Conservation (phyloP, 257 asterid species). For the Salvia hispanica region DNA sequence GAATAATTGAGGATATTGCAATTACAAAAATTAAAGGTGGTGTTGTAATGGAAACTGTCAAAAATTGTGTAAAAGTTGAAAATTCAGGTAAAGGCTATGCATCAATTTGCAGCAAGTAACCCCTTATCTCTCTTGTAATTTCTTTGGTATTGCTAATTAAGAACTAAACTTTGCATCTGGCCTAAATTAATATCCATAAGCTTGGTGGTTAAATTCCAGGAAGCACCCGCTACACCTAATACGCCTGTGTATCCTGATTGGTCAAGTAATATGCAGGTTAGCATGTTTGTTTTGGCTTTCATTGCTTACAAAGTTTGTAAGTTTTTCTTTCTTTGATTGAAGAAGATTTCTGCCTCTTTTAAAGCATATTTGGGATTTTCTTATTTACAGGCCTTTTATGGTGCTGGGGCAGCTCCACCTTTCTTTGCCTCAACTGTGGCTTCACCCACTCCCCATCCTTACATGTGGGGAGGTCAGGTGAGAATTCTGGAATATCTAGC, state of each 20-base stretch:
- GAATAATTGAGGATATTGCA: no score
- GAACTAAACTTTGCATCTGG: slow-evolving; percentile 12
- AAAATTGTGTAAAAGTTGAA: no score
- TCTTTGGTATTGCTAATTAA: slow-evolving; percentile 11
- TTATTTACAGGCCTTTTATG: slow-evolving; percentile 72
- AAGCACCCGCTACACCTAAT: slow-evolving; percentile 57
- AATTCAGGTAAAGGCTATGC: no score
- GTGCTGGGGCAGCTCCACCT: slow-evolving; percentile 90
- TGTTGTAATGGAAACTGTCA: no score
- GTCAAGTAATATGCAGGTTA: slow-evolving; percentile 87
- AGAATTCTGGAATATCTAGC: slow-evolving; percentile 20
- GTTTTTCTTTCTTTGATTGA: neutral
- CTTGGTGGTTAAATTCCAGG: slow-evolving; percentile 54
- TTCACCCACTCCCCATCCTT: slow-evolving; percentile 91
- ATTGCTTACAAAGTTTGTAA: slow-evolving; percentile 15
- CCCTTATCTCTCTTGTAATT: no score
- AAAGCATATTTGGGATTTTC: neutral
- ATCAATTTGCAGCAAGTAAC: no score
- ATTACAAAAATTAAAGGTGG: no score
- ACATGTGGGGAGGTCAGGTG: slow-evolving; percentile 95
- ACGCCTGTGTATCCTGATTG: slow-evolving; percentile 84
- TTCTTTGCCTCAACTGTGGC: slow-evolving; percentile 91
- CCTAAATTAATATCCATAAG: slow-evolving; percentile 13
- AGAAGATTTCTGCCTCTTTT: slow-evolving; percentile 5
- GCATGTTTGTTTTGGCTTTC: slow-evolving; percentile 9